Base-by-base conservation (phyloP, 2,329 filamentous ascomycete genomes). In the Aspergillus sp. region DNA sequence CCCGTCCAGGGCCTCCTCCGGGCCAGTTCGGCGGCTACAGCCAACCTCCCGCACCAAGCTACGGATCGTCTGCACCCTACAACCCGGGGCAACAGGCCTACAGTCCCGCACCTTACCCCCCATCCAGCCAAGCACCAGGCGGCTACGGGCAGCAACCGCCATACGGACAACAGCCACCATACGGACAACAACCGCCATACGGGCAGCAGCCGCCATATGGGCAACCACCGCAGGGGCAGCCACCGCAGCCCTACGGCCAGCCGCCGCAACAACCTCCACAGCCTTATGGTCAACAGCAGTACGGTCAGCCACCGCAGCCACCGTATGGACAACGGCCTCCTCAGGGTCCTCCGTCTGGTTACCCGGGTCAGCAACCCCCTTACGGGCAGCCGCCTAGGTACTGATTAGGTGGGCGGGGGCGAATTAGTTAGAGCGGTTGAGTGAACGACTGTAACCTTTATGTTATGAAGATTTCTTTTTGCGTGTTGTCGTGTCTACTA, bases 11-110 rank as follows among this genome's bases (percentile, higher is more conserved):
- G 46, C 57, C 61, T 41, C 58, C 58, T 15, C 68, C 70, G 35
- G 73, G 75, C 19, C 72, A 73, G 43, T 76, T 77, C 55, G 73
- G 75, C 55, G 73, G 75, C 45, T 73, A 63, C 14, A 66, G 46
- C 27, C 46, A 61, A 57, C 52, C 60, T 51, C 48, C 57, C 12
- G 44, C 49, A 2, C 49, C 58, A 7, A 19, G 50, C 21, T 61
- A 61, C 40, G 52, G 44, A 41, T 55, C 55, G 19, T 49, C 49
- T 14, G 52, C 33, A 4, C 58, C 52, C 33, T 62, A 61, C 40
- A 47, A 48, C 7, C 43, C 37, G 40, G 49, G 49, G 19, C 55
- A 57, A 51, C 54, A 56, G 19, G 5, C 40, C 4, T 57, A 57
- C 31, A 49, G 55, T 12, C 55, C 50, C 15, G 17, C 35, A 8